phyloP scores from a whole-genome alignment of 75 land plant genomes.

The Pinus taeda region DNA sequence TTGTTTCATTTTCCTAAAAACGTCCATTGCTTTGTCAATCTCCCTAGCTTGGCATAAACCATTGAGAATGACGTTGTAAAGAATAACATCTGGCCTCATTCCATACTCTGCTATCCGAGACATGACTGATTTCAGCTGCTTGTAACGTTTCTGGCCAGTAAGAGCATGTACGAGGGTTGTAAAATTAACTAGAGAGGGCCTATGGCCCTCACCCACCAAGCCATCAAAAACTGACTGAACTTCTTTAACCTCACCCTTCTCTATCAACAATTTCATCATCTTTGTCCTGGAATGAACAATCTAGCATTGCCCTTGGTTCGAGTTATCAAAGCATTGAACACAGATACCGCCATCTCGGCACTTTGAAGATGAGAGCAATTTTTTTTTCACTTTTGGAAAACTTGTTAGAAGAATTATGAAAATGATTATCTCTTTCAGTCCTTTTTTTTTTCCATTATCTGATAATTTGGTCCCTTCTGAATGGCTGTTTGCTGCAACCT shows the following conservation, averaged over 20 bases:
- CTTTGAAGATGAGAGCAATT: neutral
- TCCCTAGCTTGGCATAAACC: constrained; percentile 72
- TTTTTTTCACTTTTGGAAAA: neutral
- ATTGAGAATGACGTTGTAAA: constrained; percentile 80
- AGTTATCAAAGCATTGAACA: constrained; percentile 1
- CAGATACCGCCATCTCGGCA: constrained; percentile 6
- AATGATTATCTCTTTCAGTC: neutral
- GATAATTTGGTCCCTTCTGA: constrained; percentile 2
- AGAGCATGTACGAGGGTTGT: constrained; percentile 51
- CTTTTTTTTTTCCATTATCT: neutral
- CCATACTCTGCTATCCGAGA: constrained; percentile 44
- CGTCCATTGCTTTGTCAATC: constrained; percentile 52
- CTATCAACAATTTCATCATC: constrained; percentile 49
- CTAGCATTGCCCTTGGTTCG: constrained; percentile 20
- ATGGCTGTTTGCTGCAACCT: neutral
- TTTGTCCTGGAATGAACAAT: constrained; percentile 56
- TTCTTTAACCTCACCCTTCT: constrained; percentile 40
- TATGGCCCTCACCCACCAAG: constrained; percentile 56
- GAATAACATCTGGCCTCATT: constrained; percentile 63
- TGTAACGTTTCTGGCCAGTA: constrained; percentile 39
- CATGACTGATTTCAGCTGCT: constrained; percentile 35
- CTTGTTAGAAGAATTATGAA: neutral
- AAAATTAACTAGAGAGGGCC: constrained; percentile 59
- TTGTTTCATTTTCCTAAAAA: constrained; percentile 60
- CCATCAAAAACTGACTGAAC: constrained; percentile 33